Percentiles rank a stretch among this genome's conserved stretches.
Conservation (phyloP, 148 eudicot genomes). For the Vaccinium vitisidaea region DNA sequence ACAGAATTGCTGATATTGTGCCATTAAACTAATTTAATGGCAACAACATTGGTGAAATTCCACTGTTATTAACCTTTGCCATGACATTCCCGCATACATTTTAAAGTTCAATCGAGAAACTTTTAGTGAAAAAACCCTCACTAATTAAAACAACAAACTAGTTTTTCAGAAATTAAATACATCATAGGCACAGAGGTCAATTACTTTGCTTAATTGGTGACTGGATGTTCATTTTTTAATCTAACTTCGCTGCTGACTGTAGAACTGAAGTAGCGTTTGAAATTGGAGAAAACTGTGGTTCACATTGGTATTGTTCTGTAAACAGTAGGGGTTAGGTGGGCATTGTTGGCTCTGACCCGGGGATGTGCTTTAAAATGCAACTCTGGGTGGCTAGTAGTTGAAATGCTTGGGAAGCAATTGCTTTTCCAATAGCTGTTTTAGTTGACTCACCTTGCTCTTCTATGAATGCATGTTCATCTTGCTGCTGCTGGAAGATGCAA, state of each 20-base stretch:
- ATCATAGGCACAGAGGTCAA: background rate
- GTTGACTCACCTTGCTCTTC: background rate
- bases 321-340: background rate
- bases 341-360: background rate
- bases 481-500: background rate
- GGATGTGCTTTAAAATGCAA: background rate
- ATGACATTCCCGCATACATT: background rate
- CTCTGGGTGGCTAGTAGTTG: background rate
- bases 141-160: background rate
- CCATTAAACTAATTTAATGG: background rate
- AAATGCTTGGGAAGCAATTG: background rate
- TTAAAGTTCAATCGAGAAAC: background rate
- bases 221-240: background rate
- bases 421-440: background rate
- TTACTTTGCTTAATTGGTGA: background rate
- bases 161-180: background rate
- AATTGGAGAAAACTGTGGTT: background rate
- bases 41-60: background rate
- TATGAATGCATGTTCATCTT: background rate
- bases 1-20: background rate
- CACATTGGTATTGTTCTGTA: background rate
- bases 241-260: background rate
- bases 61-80: background rate
- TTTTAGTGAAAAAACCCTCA: background rate
- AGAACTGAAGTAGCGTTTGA: background rate